phyloP scores from a whole-genome alignment of 2,329 filamentous ascomycete genomes.

The Akanthomyces uredinophilus region DNA sequence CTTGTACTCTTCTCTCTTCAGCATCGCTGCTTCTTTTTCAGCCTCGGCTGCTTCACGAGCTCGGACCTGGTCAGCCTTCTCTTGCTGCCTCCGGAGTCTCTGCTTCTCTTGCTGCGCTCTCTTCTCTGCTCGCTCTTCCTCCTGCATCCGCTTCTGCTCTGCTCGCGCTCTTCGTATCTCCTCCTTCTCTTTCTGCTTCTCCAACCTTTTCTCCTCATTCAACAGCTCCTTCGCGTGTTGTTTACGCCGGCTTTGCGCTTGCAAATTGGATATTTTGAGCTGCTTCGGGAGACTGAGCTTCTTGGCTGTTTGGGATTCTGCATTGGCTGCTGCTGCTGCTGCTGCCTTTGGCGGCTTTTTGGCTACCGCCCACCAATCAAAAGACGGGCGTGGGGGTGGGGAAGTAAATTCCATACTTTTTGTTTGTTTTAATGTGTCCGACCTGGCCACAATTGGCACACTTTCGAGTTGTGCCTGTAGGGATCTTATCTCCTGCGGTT shows the following conservation, averaged over 20 bases:
- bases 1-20: background rate
- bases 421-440: slow-evolving; percentile 98
- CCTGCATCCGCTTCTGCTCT: background rate
- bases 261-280: background rate
- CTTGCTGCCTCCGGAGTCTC: background rate
- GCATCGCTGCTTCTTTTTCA: background rate
- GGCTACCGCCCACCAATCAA: slow-evolving; percentile 29
- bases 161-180: background rate
- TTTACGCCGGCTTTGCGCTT: background rate
- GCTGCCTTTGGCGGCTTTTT: slow-evolving; percentile 14
- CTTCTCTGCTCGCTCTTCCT: background rate
- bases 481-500: slow-evolving; percentile 42
- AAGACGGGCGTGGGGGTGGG: slow-evolving; percentile 25
- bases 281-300: background rate
- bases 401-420: slow-evolving; percentile 63
- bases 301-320: background rate
- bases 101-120: background rate
- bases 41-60: background rate
- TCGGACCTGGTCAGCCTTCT: background rate
- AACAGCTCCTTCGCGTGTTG: slow-evolving; percentile 11
- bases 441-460: slow-evolving; percentile 97
- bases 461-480: slow-evolving; percentile 73
- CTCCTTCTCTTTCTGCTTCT: background rate
- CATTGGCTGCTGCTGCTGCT: slow-evolving; percentile 10
- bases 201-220: background rate